Conservation (phyloP, 2,329 filamentous ascomycete species). For the Fusarium sp. region DNA sequence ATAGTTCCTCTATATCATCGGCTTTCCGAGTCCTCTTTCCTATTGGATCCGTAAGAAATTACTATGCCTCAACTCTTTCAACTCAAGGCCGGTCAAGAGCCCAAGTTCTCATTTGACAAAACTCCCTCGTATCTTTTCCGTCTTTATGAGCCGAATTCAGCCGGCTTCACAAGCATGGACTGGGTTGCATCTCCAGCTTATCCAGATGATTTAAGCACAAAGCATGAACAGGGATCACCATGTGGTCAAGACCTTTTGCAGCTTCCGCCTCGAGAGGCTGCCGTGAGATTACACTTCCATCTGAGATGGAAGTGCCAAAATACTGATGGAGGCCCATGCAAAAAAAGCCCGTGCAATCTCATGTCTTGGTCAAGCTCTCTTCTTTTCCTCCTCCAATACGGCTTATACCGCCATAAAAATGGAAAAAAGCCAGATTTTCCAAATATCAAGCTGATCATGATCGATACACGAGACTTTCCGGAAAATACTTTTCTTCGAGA, state of each 20-base stretch:
- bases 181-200: not conserved
- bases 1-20: no score
- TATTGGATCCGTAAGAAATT: no score
- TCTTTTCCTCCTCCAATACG: not conserved
- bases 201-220: no score
- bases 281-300: rapidly evolving
- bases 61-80: not conserved
- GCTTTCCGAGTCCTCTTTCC: no score
- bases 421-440: rapidly evolving
- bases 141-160: no score
- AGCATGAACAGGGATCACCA: not conserved
- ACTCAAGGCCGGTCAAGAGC: no score
- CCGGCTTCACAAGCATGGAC: rapidly evolving
- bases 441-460: not conserved
- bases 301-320: rapidly evolving
- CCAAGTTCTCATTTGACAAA: no score
- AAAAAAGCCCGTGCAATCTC: not conserved
- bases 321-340: no score
- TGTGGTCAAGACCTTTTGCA: not conserved
- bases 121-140: no score
- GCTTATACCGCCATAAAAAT: rapidly evolving
- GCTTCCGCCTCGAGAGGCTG: rapidly evolving
- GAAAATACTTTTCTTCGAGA: not conserved
- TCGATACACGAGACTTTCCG: not conserved
- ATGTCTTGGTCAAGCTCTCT: conserved; percentile 14